Base-by-base conservation (phyloP, 768 basidiomycete genomes). In the Scleroderma citrinum region DNA sequence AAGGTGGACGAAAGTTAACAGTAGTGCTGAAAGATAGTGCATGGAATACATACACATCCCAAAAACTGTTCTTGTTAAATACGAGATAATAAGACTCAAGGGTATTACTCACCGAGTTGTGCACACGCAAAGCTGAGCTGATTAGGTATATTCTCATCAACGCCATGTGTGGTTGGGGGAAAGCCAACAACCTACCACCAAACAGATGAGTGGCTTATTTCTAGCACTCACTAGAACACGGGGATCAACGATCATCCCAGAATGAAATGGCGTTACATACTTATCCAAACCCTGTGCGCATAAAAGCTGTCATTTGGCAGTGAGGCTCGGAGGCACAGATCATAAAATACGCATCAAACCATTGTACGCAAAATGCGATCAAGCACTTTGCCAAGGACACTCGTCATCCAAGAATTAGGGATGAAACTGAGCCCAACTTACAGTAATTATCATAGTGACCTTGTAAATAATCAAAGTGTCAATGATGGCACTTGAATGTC, bases 221-320 rank as follows among this genome's bases (percentile, higher is more conserved):
- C 10, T 21, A 44, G 45, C 54, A 5, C 58, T 60, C 21, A 63
- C 60, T 62, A 36, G 14, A n/a, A 37, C 35, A 21, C 5, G 10
- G 23, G n/a, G n/a, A 6, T 54, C 30, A 32, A 21, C 2, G 31
- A 3, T 2, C 10, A 38, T 8, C 12, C 31, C 20, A 19, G 1
- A 6, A n/a, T 21, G 24, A n/a, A n/a, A 19, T 5, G 2, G 12
- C 16, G 16, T n/a, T n/a, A 38, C 60, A 37, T 38, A 62, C 60
- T 62, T 53, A 62, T 60, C 58, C 59, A 63, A 17, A 63, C 56
- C 31, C 59, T 59, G 21, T 62, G 61, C 19, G 49, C 48, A 21
- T 63, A 63, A 34, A 62, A 62, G 45, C 61, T 63, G 37, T 38
- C 10, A 21, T 7, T 21, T n/a, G n/a, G n/a, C 0, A 1, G 14